Conservation (phyloP, 768 basidiomycete genomes). For the Leccinum arenicola region DNA sequence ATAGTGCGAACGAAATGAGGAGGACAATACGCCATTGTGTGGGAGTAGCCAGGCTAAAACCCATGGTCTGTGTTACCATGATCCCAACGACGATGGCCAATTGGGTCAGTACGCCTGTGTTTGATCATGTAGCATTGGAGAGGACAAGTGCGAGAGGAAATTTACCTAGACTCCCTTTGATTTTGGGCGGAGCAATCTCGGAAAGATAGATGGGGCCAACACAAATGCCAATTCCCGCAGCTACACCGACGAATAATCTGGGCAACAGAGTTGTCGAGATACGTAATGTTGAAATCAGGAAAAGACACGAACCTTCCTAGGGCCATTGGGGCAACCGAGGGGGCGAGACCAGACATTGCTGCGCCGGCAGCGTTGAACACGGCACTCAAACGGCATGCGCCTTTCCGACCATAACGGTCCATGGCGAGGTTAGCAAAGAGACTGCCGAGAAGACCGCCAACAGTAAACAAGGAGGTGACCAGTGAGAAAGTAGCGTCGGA, state of each 20-base stretch:
- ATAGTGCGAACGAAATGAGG: constrained; percentile 55
- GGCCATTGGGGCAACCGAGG: constrained; percentile 51
- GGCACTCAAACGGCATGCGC: constrained; percentile 60
- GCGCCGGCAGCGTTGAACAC: constrained; percentile 56
- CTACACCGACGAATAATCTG: constrained; percentile 67
- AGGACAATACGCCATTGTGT: constrained; percentile 69
- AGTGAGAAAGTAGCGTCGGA: constrained; percentile 72
- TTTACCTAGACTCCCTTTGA: constrained; percentile 72
- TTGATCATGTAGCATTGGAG: background rate
- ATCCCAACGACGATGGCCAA: constrained; percentile 83
- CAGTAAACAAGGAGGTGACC: constrained; percentile 82
- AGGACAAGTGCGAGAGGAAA: background rate
- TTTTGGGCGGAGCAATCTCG: constrained; percentile 76
- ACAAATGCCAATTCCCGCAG: constrained; percentile 70
- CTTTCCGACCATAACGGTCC: constrained; percentile 69
- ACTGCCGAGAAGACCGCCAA: constrained; percentile 84
- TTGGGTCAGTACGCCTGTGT: constrained; percentile 74
- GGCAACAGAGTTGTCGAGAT: background rate
- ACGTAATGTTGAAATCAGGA: background rate
- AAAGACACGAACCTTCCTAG: constrained; percentile 58
- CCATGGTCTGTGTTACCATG: constrained; percentile 79
- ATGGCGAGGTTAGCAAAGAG: constrained; percentile 62
- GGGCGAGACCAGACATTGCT: constrained; percentile 61
- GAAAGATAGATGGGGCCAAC: constrained; percentile 84
- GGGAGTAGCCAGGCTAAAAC: constrained; percentile 67